Base-by-base conservation (phyloP, 176 grass and related monocot genomes). In the Ensete ventricosum region DNA sequence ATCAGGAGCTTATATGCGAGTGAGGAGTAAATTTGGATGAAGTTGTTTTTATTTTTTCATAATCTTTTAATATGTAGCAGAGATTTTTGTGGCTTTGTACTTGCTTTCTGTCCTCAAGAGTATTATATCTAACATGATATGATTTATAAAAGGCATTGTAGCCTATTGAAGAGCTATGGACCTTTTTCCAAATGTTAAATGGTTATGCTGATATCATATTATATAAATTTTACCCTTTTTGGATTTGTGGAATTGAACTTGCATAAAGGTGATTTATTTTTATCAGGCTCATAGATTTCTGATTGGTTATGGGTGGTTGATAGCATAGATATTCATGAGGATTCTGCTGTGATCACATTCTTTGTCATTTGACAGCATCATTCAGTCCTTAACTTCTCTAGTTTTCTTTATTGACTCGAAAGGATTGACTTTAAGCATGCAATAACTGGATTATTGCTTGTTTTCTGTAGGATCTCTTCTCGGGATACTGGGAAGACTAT, bases 1-100 rank as follows among this genome's bases (percentile, higher is more conserved):
- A 99, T 85, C 95, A 99, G 73, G 91, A 91, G 54, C 84, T 94
- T 68, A 99, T 99, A 88, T 99, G 95, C 95, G 84, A 99, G 95
- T 99, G 85, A 87, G 86, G 19, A 79, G 20, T 19, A 80, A 75
- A 72, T 71, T 66, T 13, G 75, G 71, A 4, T 43, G 34, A 43
- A 43, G 34, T 75, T 75, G 6, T 26, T 34, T 71, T 24, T 54
- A 50, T 72, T 52, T 67, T 71, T 69, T 63, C 3, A 65, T 54
- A n/a, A 19, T 3, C 20, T n/a, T 48, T 9, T 52, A n/a, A 23
- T 2, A 50, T 19, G 34, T 43, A 43, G 34, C 34, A 6, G 34
- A 43, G 34, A 6, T 43, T 43, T 43, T 4, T 43, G 34, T 9
- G 34, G 27, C 9, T 19, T 50, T 51, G 16, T 70, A 4, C 67